Percentiles rank a stretch among this genome's conserved stretches.
phyloP scores from a whole-genome alignment of 805 yeast genomes.

The Millerago galiae region DNA sequence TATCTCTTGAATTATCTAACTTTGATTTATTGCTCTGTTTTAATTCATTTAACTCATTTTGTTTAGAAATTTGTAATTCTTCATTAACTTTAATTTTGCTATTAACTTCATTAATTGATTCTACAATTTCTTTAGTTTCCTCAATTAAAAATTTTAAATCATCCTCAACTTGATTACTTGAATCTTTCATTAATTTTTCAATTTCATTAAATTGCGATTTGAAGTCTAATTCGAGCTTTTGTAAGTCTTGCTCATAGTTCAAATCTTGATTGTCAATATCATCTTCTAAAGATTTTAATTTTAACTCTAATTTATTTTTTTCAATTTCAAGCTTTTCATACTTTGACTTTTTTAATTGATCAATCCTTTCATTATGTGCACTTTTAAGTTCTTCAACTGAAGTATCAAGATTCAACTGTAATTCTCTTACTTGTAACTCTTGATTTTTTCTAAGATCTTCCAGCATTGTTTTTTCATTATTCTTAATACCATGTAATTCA shows the following conservation, averaged over 20 bases:
- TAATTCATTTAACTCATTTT: neutral
- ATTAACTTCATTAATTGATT: neutral
- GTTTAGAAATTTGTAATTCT: constrained; percentile 1
- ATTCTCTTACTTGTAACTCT: constrained; percentile 9
- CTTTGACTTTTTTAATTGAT: constrained; percentile 13
- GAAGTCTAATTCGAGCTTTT: neutral
- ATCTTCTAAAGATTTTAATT: neutral
- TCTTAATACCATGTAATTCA: constrained; percentile 24
- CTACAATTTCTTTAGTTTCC: neutral
- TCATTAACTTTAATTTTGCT: constrained; percentile 6
- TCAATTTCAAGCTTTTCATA: constrained; percentile 23
- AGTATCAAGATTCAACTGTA: too few species aligned
- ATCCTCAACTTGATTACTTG: neutral
- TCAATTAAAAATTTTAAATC: constrained; percentile 1
- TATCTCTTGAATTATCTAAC: neutral
- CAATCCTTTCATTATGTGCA: neutral
- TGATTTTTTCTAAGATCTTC: constrained; percentile 18
- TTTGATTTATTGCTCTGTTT: neutral
- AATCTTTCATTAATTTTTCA: neutral
- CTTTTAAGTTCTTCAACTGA: too few species aligned
- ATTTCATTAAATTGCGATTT: neutral
- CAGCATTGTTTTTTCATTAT: neutral
- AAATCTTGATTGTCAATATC: neutral
- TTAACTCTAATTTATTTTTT: constrained; percentile 5
- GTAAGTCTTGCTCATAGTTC: neutral